Evolutionary conservation across 257 asterid genomes (phyloP), one percentile per base, ranked within the genome.

Genomic region (Capsicum chinense): DNA sequence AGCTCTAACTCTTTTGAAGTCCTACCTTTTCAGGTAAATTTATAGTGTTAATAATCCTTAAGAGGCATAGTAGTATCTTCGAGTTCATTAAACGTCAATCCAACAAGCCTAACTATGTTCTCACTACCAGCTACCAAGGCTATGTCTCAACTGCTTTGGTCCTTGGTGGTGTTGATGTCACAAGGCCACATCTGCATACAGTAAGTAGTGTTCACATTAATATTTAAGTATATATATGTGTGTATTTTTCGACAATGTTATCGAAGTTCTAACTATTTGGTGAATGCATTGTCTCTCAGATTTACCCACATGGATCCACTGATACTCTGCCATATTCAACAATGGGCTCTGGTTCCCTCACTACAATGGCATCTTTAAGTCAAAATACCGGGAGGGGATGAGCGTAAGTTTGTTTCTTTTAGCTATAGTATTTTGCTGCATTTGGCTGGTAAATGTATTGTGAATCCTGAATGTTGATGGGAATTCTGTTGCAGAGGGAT

Each of bases 331-430:
- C 99, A 21, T 96, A 88, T 90, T 98, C 99, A 79, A 96, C 99
- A 57, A 94, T 96, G 98, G 99, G 99, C 21, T 96, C 99, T 89
- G 98, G 99, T 83, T 96, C 98, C 63, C 97, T 96, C 69, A 98
- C 99, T 85, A 98, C 99, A 85, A 96, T 96, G 99, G 89, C 98
- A 87, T 96, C n/a, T 96, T 96, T 83, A 98, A 94, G 88, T 92
- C 98, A 3, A 92, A 92, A 85, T 96, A 96, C 85, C 93, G 88
- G 19, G 98, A 96, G 86, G 95, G 94, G 85, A 88, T 96, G 83
- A 92, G 86, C 81, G 98, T 96, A 89, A 90, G 98, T 92, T 86
- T 69, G 56, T 85, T 68, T 17, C 48, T 19, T 50, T 35, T 59
- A 47, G 79, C 37, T 21, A 56, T 9, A 33, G 62, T 63, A 21